Base-by-base conservation (phyloP, 129 eudicot species). In the Logfia minima region DNA sequence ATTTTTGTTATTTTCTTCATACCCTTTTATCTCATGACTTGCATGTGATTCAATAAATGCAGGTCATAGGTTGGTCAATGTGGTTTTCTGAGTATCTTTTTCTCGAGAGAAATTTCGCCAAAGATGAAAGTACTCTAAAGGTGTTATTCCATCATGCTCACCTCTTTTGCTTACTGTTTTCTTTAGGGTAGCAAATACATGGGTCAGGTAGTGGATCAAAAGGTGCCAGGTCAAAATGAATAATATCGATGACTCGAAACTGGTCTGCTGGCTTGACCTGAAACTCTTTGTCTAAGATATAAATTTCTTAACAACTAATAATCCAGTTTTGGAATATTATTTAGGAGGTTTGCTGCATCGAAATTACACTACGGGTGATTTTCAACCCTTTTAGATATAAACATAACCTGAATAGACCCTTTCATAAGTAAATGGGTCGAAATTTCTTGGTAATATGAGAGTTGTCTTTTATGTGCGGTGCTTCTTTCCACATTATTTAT, bases 11-110 rank as follows among this genome's bases (percentile, higher is more conserved):
- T 43, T 70, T 8, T 6, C 37, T 23, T 5, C 1, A 22, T 16
- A 23, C 14, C 13, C 28, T 70, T 26, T 7, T 45, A 45, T 45
- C 23, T 48, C 37, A 70, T 10, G 35, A 70, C 17, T 70, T 45
- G 17, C 34, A 26, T 17, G 13, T 8, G 29, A 22, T 34, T 61
- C 37, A 28, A 32, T 77, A 60, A 80, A 66, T 83, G 90, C 93
- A 93, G 98, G 97, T 91, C 28, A 87, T 93, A 37, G 98, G 98
- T 13, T 91, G 98, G 98, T 93, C 98, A 48, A 93, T 93, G 98
- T 93, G 97, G 98, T 93, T 93, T 80, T 93, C 97, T 6, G 97
- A 93, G 95, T 93, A 87, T 82, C 96, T 93, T 16, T 93, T 91
- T 83, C 97, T 93, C 63, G 98, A 93, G 80, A 87, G 98, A 81